Conservation (phyloP, 148 eudicot genomes). For the Drosera capensis region DNA sequence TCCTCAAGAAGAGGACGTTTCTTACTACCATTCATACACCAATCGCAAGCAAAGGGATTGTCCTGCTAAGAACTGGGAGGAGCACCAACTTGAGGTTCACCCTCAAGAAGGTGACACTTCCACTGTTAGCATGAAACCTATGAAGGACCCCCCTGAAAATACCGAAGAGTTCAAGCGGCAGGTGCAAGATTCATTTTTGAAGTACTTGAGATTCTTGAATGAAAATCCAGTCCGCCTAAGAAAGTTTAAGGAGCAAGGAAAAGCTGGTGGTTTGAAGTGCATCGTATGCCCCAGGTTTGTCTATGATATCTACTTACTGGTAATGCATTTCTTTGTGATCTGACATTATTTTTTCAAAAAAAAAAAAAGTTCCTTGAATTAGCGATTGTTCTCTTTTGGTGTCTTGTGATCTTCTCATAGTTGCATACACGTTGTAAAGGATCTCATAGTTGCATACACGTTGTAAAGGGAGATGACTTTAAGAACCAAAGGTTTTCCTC, state of each 20-base stretch:
- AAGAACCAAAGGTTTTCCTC: too few species aligned
- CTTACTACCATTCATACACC: not conserved
- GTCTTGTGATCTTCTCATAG: too few species aligned
- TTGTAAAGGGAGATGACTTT: too few species aligned
- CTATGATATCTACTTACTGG: constrained; percentile 2
- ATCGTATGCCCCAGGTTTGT: constrained; percentile 58
- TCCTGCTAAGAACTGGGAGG: constrained; percentile 6
- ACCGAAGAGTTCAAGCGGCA: constrained; percentile 33
- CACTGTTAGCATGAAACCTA: constrained; percentile 14
- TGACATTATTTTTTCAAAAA: too few species aligned
- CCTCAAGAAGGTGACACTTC: constrained; percentile 13
- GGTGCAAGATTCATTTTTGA: constrained; percentile 30
- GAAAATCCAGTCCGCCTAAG: constrained; percentile 22
- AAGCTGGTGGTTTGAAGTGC: constrained; percentile 42
- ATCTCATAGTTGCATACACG: too few species aligned
- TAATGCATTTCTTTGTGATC: not conserved
- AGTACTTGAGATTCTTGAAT: constrained; percentile 27
- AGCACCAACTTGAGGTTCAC: constrained; percentile 12
- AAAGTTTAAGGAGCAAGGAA: constrained; percentile 32
- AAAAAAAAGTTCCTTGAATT: too few species aligned
- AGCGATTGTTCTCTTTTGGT: too few species aligned
- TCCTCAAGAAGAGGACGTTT: not conserved
- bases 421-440: too few species aligned
- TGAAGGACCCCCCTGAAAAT: constrained; percentile 38
- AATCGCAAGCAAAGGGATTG: constrained; percentile 4